phyloP scores from a whole-genome alignment of 1,139 yeast genomes.

The Kazachstania sp. region DNA sequence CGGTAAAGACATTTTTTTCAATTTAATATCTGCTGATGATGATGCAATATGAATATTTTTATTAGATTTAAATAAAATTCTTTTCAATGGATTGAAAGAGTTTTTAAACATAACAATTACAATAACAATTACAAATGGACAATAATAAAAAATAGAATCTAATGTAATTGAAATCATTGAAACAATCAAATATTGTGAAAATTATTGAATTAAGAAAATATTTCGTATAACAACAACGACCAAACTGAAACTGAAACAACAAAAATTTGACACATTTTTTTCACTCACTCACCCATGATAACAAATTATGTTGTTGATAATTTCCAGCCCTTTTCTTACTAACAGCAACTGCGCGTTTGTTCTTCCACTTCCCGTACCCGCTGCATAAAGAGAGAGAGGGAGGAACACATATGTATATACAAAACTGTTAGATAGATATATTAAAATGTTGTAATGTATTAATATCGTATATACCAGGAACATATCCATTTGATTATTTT shows the following conservation, averaged over 20 bases:
- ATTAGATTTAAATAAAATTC: background rate
- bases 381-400: no score
- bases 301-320: no score
- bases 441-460: no score
- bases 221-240: background rate
- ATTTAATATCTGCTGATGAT: no score
- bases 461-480: background rate
- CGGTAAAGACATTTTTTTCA: conserved; percentile 7
- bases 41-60: background rate
- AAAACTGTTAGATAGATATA: no score
- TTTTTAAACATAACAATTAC: background rate
- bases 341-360: no score
- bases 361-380: no score
- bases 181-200: no score
- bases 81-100: background rate
- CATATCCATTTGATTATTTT: background rate
- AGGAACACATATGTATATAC: no score
- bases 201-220: background rate
- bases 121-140: background rate
- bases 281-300: background rate
- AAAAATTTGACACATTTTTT: background rate
- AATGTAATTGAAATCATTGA: background rate
- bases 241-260: background rate
- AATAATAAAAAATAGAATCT: background rate
- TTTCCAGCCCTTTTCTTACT: no score